phyloP scores from a whole-genome alignment of 2,329 filamentous ascomycete species.

The Fusarium multiceps region DNA sequence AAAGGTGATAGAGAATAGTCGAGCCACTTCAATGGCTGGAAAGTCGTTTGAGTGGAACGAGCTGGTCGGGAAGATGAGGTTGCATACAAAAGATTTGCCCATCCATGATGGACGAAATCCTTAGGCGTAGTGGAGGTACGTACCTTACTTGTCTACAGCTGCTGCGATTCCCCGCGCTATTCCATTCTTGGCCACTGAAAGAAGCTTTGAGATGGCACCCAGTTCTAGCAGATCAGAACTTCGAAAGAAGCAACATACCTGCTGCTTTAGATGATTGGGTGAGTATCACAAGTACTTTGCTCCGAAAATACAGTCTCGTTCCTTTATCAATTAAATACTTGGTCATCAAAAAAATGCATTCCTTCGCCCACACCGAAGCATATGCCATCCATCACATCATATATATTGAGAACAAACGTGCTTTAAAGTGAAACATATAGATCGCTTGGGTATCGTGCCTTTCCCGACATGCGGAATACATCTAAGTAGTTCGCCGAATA shows the following conservation, averaged over 20 bases:
- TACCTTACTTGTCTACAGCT: constrained; percentile 20
- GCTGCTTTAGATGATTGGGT: neutral
- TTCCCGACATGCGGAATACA: constrained; percentile 38
- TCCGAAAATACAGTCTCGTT: neutral
- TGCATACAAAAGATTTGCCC: constrained; percentile 19
- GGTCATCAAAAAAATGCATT: neutral
- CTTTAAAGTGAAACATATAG: constrained; percentile 40
- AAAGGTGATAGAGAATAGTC: neutral
- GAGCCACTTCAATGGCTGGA: constrained; percentile 16
- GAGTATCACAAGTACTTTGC: neutral
- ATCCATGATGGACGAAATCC: constrained; percentile 33
- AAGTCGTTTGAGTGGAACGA: constrained; percentile 4
- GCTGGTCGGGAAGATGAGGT: constrained; percentile 1
- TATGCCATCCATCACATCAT: neutral
- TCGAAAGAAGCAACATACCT: neutral
- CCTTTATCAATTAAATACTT: neutral
- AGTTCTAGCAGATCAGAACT: neutral
- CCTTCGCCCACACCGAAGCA: neutral
- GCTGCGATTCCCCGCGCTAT: neutral
- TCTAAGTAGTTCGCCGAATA: constrained; percentile 34
- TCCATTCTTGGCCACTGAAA: neutral
- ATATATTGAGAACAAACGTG: neutral
- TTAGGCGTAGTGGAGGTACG: constrained; percentile 28
- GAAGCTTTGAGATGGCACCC: neutral
- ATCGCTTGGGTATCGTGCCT: constrained; percentile 47